Evolutionary conservation across 805 yeast species (phyloP), one percentile per base, ranked within the genome.

Genomic region (Candida nitratophila): DNA sequence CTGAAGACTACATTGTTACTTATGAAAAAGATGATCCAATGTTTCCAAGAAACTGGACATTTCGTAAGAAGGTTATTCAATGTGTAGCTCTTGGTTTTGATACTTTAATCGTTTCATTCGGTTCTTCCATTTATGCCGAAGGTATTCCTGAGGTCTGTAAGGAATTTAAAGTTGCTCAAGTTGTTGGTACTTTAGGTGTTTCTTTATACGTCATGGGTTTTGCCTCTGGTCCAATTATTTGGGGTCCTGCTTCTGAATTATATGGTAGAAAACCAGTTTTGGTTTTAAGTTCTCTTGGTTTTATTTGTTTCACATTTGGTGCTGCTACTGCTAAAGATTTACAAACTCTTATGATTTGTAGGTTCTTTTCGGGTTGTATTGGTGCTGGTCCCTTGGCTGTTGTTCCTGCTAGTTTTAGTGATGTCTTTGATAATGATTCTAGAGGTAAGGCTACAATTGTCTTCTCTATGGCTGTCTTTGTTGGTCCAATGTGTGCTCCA

Each of bases 141-240:
- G 84, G 82, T 4, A 68, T 77, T 11, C 55, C 62, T 0, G 73
- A 62, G 19, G 55, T 88, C 29, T 61, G 74, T 50, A 65, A 51
- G 40, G 63, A 71, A 34, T 90, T 63, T 62, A 76, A 76, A 46
- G 79, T 90, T 40, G 82, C 85, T 36, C 49, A 56, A 7, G 84
- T 79, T 11, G 90, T 81, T n/a, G 83, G 84, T 14, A 74, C 86
- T 20, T 70, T 91, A 39, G 85, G 87, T 45, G 74, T 88, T 10
- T 80, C 96, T 0, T 69, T 89, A 22, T 90, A 78, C 55, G 96
- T 90, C n/a, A 63, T 88, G 36, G 98, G 97, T 11, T 91, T 89
- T 64, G 97, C 96, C 1, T 74, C 87, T 1, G 96, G 97, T 17
- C 98, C 98, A 3, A 70, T 90, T 41, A 56, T 87, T 32, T 90